Evolutionary conservation across 345 rosid genomes (phyloP).

Genomic region (Aquilaria sinensis): DNA sequence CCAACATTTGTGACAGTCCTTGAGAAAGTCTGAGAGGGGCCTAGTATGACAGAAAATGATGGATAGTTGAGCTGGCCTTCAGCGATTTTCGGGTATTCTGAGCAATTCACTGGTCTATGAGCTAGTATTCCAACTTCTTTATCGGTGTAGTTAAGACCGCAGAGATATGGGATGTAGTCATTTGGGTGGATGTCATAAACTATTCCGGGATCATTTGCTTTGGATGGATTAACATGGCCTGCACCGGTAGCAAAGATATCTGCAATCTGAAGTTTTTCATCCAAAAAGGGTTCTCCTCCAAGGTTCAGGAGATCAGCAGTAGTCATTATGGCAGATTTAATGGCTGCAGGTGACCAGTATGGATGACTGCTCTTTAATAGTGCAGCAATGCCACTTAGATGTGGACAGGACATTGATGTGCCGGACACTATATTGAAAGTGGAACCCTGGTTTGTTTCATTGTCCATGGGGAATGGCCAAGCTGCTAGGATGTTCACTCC

Average conservation of each 20-base stretch:
- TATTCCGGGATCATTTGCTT: slow-evolving; percentile 40
- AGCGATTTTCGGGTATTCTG: slow-evolving; percentile 7
- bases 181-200: slow-evolving; percentile 34
- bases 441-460: slow-evolving; percentile 14
- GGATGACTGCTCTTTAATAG: slow-evolving; percentile 36
- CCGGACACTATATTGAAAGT: slow-evolving; percentile 26
- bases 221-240: slow-evolving; percentile 44
- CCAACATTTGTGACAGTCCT: slow-evolving; percentile 46
- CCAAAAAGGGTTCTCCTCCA: slow-evolving; percentile 26
- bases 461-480: slow-evolving; percentile 14
- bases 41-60: slow-evolving; percentile 21
- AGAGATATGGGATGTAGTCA: slow-evolving; percentile 38
- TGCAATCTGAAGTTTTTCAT: slow-evolving; percentile 26
- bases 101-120: slow-evolving; percentile 14
- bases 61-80: slow-evolving; percentile 37
- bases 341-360: slow-evolving; percentile 37
- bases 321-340: slow-evolving; percentile 38
- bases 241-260: slow-evolving; percentile 35
- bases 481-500: slow-evolving; percentile 36
- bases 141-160: slow-evolving; percentile 29
- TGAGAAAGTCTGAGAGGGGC: slow-evolving; percentile 10
- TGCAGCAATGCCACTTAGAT: slow-evolving; percentile 33
- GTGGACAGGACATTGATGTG: slow-evolving; percentile 47
- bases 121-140: slow-evolving; percentile 15
- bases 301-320: slow-evolving; percentile 27